Evolutionary conservation across 2,329 filamentous ascomycete species (phyloP).

Genomic region (Dendryphion nanum): DNA sequence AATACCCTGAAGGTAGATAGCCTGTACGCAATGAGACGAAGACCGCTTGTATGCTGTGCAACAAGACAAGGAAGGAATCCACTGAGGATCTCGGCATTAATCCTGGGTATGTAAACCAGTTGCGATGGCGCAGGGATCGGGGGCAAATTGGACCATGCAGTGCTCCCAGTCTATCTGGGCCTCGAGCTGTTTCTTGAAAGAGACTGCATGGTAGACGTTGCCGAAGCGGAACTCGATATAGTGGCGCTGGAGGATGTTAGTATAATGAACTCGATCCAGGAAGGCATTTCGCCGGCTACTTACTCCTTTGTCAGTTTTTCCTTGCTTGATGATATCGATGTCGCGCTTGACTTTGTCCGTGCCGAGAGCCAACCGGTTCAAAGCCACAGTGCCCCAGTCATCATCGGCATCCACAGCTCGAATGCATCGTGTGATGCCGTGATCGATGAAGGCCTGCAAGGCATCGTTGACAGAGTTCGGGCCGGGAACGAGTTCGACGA

Average conservation of each 20-base stretch:
- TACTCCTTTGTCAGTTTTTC: conserved; percentile 42
- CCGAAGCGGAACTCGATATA: conserved; percentile 50
- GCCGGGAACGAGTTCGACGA: conserved; percentile 24
- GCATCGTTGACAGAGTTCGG: conserved; percentile 40
- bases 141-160: conserved; percentile 43
- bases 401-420: conserved; percentile 44
- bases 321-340: conserved; percentile 46
- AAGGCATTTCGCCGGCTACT: conserved; percentile 7
- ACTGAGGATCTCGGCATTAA: too few species aligned
- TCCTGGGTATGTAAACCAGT: conserved; percentile 27
- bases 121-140: conserved; percentile 43
- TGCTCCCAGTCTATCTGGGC: conserved; percentile 47
- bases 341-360: conserved; percentile 36
- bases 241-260: conserved; percentile 34
- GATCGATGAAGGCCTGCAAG: conserved; percentile 41
- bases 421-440: conserved; percentile 47
- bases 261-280: neutral
- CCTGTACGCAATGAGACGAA: too few species aligned
- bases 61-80: too few species aligned
- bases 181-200: conserved; percentile 43
- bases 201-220: conserved; percentile 46
- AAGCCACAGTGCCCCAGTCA: conserved; percentile 36
- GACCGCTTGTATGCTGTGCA: too few species aligned
- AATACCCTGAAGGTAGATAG: too few species aligned
- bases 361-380: conserved; percentile 40